Evolutionary conservation across 805 yeast species (phyloP), one percentile per base, ranked within the genome.

Genomic region (Metschnikowia kunwiensis): DNA sequence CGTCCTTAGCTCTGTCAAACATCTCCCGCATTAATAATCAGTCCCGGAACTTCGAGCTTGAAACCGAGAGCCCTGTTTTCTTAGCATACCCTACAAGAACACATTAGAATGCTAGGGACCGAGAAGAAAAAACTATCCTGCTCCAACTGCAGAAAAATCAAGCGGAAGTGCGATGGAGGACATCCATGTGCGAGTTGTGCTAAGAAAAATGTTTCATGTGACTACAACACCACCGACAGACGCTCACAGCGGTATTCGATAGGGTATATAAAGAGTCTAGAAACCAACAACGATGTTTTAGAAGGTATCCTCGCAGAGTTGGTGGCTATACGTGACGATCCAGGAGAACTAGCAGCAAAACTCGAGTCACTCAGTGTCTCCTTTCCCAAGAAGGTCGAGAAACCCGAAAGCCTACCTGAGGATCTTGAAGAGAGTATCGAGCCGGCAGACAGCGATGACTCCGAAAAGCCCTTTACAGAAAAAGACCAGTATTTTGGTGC

Each of bases 101-200:
- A n/a, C n/a, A n/a, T n/a, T n/a, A n/a, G n/a, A 20, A 35, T 35
- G 38, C 19, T 14, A n/a, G 6, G 20, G 16, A 26, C 26, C 17
- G 40, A 30, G n/a, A 30, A 27, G 17, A 46, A 40, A 25, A 43
- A 36, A 21, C 44, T 34, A 9, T 46, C 52, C 24, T 48, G 52
- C 26, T 23, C 41, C 11, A 45, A 39, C 40, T 48, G 52, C 36
- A 36, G 52, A n/a, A 46, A 40, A 21, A 41, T 41, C 38, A 48
- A 48, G 34, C 45, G 52, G 4, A 43, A 38, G 32, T 48, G 52
- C 24, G 51, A 43, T 33, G 52, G 52, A 23, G 42, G 36, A 11
- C 25, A 36, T 23, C 52, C 52, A 3, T 48, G 52, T 28, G 31
- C 40, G 26, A 46, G 39, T 29, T 48, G 52, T 19, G 26, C 34